Conservation (phyloP, 148 eudicot genomes). For the Hydrangea macrophylla region DNA sequence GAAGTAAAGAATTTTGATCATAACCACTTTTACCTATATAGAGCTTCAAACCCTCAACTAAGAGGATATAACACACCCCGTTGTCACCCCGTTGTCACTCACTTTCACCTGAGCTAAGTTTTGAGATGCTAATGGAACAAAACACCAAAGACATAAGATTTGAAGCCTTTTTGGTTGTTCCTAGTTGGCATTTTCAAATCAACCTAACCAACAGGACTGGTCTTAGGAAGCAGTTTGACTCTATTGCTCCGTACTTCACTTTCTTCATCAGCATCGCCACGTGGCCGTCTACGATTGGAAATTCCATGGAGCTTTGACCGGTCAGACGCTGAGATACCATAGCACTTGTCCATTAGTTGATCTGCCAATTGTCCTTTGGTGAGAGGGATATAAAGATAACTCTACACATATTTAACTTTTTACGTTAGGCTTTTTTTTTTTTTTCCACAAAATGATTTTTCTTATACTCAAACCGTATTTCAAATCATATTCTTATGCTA, state of each 20-base stretch:
- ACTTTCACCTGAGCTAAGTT: too few relatives aligned
- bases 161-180: background rate
- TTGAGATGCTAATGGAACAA: slow-evolving; percentile 23
- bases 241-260: background rate
- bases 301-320: background rate
- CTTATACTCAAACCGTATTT: too few relatives aligned
- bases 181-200: background rate
- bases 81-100: too few relatives aligned
- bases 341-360: background rate
- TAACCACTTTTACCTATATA: too few relatives aligned
- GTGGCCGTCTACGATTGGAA: background rate
- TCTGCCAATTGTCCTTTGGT: too few relatives aligned
- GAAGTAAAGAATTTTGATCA: too few relatives aligned
- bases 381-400: background rate
- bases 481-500: too few relatives aligned
- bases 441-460: too few relatives aligned
- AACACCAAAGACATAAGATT: slow-evolving; percentile 16
- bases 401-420: background rate
- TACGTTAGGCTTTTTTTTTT: too few relatives aligned
- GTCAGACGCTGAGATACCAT: background rate
- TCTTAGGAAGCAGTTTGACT: background rate
- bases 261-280: background rate
- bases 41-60: too few relatives aligned
- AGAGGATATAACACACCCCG: too few relatives aligned
- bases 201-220: slow-evolving; percentile 19